Percentiles rank a stretch among this genome's conserved stretches.
phyloP scores from a whole-genome alignment of 2,329 filamentous ascomycete genomes.

The Fusarium penzigii region DNA sequence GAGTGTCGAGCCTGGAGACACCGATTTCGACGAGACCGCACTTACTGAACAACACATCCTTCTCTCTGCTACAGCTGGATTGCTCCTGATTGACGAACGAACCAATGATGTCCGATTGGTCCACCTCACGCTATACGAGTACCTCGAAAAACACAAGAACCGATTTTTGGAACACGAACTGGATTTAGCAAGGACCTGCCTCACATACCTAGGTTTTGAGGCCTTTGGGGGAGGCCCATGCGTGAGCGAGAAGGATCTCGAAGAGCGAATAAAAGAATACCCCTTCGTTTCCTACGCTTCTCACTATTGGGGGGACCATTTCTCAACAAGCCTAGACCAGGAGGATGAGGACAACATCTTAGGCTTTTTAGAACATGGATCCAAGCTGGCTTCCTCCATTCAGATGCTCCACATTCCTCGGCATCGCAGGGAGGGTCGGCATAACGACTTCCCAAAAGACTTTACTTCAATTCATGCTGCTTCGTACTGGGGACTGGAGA shows the following conservation, averaged over 20 bases:
- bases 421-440: slow-evolving; percentile 4
- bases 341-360: background rate
- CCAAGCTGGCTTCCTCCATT: slow-evolving; percentile 4
- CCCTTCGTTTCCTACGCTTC: slow-evolving; percentile 9
- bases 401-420: slow-evolving; percentile 9
- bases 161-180: slow-evolving; percentile 3
- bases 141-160: slow-evolving; percentile 2
- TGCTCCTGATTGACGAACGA: slow-evolving; percentile 7
- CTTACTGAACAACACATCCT: slow-evolving; percentile 3
- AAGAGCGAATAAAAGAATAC: slow-evolving; percentile 5
- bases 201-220: slow-evolving; percentile 10
- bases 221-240: slow-evolving; percentile 6
- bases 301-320: slow-evolving; percentile 6
- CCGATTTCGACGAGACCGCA: slow-evolving; percentile 7
- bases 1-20: slow-evolving; percentile 7
- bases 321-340: background rate
- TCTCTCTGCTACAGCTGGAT: slow-evolving; percentile 8
- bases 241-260: background rate
- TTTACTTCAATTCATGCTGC: slow-evolving; percentile 11
- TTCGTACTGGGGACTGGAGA: slow-evolving; percentile 13
- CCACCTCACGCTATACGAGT: slow-evolving; percentile 11
- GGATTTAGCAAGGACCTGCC: slow-evolving; percentile 6
- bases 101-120: slow-evolving; percentile 3
- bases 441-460: slow-evolving; percentile 7
- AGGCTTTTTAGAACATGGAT: background rate